Evolutionary conservation across 192 early-diverging fungal genomes (phyloP).

Genomic region (Irineochytrium annulatum): DNA sequence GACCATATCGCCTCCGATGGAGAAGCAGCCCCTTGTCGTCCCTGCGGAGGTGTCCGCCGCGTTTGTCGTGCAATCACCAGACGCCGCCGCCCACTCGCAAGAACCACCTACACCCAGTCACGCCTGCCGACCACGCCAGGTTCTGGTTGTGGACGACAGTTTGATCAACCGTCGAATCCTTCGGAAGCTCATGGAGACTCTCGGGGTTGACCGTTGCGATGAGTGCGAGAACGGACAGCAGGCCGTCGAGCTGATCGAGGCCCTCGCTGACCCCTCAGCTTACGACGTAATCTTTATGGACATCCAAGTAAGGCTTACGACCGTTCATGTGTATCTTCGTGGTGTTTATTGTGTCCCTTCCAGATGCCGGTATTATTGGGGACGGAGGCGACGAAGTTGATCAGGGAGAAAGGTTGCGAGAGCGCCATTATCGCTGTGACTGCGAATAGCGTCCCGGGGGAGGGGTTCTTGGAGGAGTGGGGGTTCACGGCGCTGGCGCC

Average conservation of each 20-base stretch:
- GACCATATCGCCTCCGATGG: neutral
- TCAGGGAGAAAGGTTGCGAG: neutral
- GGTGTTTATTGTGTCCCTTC: too few species aligned
- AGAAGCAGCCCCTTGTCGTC: neutral
- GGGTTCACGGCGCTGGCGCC: constrained; percentile 10
- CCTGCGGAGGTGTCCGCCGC: neutral
- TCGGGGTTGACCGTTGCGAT: neutral
- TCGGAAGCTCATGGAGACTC: neutral
- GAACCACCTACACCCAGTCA: too few species aligned
- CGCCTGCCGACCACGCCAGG: too few species aligned
- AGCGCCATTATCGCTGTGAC: constrained; percentile 16
- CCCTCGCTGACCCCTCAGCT: too few species aligned
- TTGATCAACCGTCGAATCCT: constrained; percentile 10
- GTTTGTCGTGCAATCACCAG: too few species aligned
- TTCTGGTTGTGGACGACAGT: constrained; percentile 10
- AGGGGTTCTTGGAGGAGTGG: neutral
- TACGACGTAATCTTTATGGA: too few species aligned
- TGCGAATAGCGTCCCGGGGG: constrained; percentile 1
- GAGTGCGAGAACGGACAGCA: constrained; percentile 1
- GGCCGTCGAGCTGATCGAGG: neutral
- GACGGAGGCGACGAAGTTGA: constrained; percentile 1
- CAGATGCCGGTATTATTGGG: constrained; percentile 21
- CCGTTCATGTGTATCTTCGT: too few species aligned
- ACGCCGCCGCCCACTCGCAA: too few species aligned
- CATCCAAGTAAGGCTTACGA: too few species aligned